These are phyloP conservation scores for Kalmusia sp. DNA, from an alignment of 2,329 filamentous ascomycete genomes.

Conservation along the genomic window DNA sequence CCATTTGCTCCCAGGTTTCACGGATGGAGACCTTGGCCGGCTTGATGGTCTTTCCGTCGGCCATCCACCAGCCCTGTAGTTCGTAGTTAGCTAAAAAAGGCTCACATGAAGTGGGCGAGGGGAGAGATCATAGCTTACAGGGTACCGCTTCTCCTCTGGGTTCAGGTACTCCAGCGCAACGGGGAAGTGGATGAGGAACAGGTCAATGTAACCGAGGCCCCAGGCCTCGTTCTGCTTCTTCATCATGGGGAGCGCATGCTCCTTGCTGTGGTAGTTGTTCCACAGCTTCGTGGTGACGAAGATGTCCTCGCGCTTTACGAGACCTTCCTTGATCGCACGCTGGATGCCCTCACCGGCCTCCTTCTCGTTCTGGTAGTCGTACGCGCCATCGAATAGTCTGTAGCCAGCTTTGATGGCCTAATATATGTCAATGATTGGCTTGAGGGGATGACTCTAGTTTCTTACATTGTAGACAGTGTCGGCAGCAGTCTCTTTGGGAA, in stretches of 20 bases:
- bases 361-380: conserved; percentile 33
- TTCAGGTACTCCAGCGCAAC: conserved; percentile 84
- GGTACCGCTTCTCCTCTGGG: conserved; percentile 54
- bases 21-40: conserved; percentile 39
- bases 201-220: conserved; percentile 87
- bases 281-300: conserved; percentile 92
- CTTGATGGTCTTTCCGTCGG: conserved; percentile 48
- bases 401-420: conserved; percentile 35
- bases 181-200: conserved; percentile 85
- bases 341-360: conserved; percentile 26
- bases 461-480: conserved; percentile 74
- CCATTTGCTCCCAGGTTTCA: conserved; percentile 42
- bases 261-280: conserved; percentile 83
- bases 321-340: conserved; percentile 38
- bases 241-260: conserved; percentile 76
- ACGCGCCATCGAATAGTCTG: conserved; percentile 37
- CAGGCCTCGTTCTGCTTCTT: conserved; percentile 78
- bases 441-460: background rate
- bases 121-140: conserved; percentile 24
- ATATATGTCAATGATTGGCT: background rate
- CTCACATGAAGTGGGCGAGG: background rate
- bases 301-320: conserved; percentile 67
- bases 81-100: background rate
- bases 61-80: conserved; percentile 56
- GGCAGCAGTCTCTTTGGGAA: conserved; percentile 74